A percentile compares a stretch with the other conserved stretches of the same genome.
phyloP scores from a whole-genome alignment of 805 yeast genomes.

The Candida ipomoeae region DNA sequence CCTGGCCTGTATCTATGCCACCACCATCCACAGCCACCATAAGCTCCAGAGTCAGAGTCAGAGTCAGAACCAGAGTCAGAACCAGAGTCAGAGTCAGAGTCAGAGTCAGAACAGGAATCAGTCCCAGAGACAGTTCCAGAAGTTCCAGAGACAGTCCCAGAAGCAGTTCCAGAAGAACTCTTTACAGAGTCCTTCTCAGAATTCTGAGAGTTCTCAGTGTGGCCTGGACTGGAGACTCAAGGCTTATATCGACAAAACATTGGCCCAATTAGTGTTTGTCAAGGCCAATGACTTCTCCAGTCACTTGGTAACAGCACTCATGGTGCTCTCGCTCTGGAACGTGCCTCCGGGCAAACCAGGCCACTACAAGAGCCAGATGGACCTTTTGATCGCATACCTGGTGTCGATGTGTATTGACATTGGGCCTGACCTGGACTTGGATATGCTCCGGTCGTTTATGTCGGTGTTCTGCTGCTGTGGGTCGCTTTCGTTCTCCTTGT shows the following conservation, averaged over 20 bases:
- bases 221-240: slow-evolving; percentile 17
- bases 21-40: slow-evolving; percentile 41
- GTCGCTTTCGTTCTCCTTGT: slow-evolving; percentile 46
- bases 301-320: slow-evolving; percentile 39
- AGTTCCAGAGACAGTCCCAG: background rate
- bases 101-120: background rate
- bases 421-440: slow-evolving; percentile 25
- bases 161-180: background rate
- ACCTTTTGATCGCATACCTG: slow-evolving; percentile 41
- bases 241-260: slow-evolving; percentile 42
- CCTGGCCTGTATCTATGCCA: slow-evolving; percentile 42
- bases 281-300: slow-evolving; percentile 41
- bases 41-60: slow-evolving; percentile 1
- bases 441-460: slow-evolving; percentile 39
- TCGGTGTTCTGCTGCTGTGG: slow-evolving; percentile 51
- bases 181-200: background rate
- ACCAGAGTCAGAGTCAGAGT: too few relatives aligned
- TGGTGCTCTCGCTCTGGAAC: slow-evolving; percentile 49
- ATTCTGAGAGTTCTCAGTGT: background rate
- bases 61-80: too few relatives aligned
- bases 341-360: slow-evolving; percentile 51
- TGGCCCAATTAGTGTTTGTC: slow-evolving; percentile 42
- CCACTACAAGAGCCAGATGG: slow-evolving; percentile 50
- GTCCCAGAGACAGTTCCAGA: background rate
- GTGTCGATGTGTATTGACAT: slow-evolving; percentile 48